Percentiles rank a stretch among this genome's conserved stretches.
These are phyloP conservation scores for Saprolegnia parasitica DNA, from an alignment of 352 stramenopile genomes.

Conservation along the genomic window DNA sequence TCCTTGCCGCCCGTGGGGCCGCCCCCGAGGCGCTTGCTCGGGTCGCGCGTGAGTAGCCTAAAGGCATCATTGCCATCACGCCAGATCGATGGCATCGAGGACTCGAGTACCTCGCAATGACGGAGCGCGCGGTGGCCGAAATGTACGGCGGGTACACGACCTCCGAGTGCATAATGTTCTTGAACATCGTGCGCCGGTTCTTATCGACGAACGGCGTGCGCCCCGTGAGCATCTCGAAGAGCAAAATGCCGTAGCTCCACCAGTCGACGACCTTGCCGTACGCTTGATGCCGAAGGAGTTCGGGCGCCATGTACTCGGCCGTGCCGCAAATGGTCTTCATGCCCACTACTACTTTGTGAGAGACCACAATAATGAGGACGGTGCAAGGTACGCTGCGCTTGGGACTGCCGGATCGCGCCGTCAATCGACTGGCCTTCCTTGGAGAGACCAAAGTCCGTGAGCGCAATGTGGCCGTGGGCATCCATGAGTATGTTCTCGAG, in stretches of 20 bases:
- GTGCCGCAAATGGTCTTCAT: constrained; percentile 89
- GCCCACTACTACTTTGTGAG: constrained; percentile 31
- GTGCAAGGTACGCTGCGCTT: constrained; percentile 47
- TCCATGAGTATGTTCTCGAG: constrained; percentile 90
- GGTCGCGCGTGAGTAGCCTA: constrained; percentile 90
- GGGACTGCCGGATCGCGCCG: constrained; percentile 72
- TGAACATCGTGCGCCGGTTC: constrained; percentile 87
- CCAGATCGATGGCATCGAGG: not conserved
- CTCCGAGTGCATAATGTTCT: constrained; percentile 87
- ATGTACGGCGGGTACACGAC: constrained; percentile 87
- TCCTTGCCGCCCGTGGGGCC: constrained; percentile 76
- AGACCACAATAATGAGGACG: not conserved
- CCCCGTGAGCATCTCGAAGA: constrained; percentile 87
- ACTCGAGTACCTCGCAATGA: constrained; percentile 58
- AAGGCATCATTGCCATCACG: not conserved
- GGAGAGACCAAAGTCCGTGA: constrained; percentile 85
- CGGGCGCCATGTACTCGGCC: constrained; percentile 85
- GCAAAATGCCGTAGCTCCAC: constrained; percentile 86
- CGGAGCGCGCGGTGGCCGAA: constrained; percentile 54
- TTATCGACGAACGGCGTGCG: constrained; percentile 83
- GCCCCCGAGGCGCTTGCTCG: constrained; percentile 87
- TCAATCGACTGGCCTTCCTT: constrained; percentile 82
- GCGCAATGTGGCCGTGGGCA: constrained; percentile 76
- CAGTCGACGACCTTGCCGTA: constrained; percentile 88
- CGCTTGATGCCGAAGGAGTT: constrained; percentile 75